Base-by-base conservation (phyloP, 805 yeast species). In the Candida namnaoensis region DNA sequence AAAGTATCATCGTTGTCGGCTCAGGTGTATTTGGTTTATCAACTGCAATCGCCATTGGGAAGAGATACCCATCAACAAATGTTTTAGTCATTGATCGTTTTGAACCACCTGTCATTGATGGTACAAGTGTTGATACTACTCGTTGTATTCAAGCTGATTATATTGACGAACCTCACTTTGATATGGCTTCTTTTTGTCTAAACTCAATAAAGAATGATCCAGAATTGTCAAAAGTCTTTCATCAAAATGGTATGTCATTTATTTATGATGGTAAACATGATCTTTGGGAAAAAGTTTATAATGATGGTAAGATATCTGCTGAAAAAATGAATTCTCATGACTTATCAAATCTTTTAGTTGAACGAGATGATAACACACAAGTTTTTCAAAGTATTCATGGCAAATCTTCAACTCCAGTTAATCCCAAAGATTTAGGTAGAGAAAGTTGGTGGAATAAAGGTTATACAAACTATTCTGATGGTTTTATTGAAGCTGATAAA, bases 11-110 rank as follows among this genome's bases (percentile, higher is more conserved):
- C 27, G 55, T 69, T 14, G 57, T 70, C n/a, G 75, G 75, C 4
- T 61, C 70, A 7, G 74, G 75, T 14, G 69, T 62, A 6, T 71
- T 68, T 57, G 76, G 76, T 1, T 53, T 71, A 7, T 69, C 76
- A 32, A 60, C 68, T 5, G 76, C 76, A 2, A 34, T 47, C 24
- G 47, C 51, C 23, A 34, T 47, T 11, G 47, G 44, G 7, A 27
- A 46, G 11, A 39, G 43, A n/a, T 27, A 46, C 19, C 50, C 50
- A 2, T n/a, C 32, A 1, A 36, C 43, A 1, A 40, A 38, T 6
- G 41, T 46, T 14, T 37, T 42, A 10, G 41, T 48, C 14, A 32
- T 48, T 32, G 52, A 48, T 36, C 32, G 48, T 14, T 44, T 42
- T 32, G 52, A 46, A 35, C 52, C 49, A 5, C 52, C 49, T 30